Base-by-base conservation (phyloP, 768 basidiomycete species). In the Pleurotus tuber-regium region DNA sequence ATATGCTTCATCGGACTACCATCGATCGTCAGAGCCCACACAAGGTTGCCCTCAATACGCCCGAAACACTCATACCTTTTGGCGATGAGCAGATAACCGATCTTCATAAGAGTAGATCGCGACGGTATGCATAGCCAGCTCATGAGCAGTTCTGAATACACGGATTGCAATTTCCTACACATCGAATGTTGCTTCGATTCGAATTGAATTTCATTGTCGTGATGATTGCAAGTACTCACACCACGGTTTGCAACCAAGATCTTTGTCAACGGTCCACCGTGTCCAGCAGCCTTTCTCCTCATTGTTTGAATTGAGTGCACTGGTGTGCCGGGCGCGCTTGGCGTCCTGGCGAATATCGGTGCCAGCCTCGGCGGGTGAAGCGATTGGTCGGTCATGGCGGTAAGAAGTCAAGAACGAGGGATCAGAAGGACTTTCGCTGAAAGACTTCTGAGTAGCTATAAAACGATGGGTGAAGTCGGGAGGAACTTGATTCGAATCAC, bases 31-130 rank as follows among this genome's bases (percentile, higher is more conserved):
- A 54, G 62, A 55, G 30, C 57, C 78, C 77, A n/a, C n/a, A n/a
- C n/a, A n/a, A n/a, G n/a, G 72, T 72, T 54, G 41, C 30, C 24
- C 16, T 42, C 50, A 42, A 54, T 21, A 43, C 46, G 43, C 43
- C 44, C 38, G 49, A n/a, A 16, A 51, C 40, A 35, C 50, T 56
- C 63, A 43, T 50, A 86, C 93, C 85, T 99, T 99, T 68, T 98
- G 95, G 61, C 97, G 85, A 77, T 99, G 97, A 31, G 97, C 96
- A 31, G 87, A 90, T 73, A 98, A 80, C 54, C 97, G 82, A 75
- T 99, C 97, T 73, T 99, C 97, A 64, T 78, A 90, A 8, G 96
- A 98, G 74, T 92, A 98, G 74, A 99, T 98, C 30, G 97, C 97
- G 51, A 98, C 97, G 42, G 95, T 97, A 68, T 95, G 92, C 95